These are phyloP conservation scores for Cyclotella baltica DNA, from an alignment of 108 stramenopile genomes.

Conservation along the genomic window DNA sequence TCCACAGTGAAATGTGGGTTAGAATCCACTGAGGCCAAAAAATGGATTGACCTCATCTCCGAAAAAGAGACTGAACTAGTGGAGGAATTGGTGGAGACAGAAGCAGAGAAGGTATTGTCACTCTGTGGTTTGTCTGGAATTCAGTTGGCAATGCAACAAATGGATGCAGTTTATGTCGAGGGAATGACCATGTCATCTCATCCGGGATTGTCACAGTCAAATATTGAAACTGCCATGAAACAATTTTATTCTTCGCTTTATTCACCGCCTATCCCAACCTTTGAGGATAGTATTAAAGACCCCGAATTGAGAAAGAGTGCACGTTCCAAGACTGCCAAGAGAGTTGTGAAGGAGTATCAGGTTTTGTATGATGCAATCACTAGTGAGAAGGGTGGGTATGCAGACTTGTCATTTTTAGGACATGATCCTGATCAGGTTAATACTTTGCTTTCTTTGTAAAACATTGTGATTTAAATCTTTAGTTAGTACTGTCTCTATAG, in stretches of 20 bases:
- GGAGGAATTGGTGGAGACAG: conserved; percentile 66
- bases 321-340: conserved; percentile 67
- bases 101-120: conserved; percentile 69
- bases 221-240: conserved; percentile 71
- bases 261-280: conserved; percentile 81
- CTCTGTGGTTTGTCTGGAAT: conserved; percentile 71
- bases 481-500: background rate
- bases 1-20: conserved; percentile 65
- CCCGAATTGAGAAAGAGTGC: conserved; percentile 75
- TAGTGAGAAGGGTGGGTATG: conserved; percentile 77
- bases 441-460: conserved; percentile 63
- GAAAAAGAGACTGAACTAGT: conserved; percentile 68
- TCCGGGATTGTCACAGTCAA: conserved; percentile 75
- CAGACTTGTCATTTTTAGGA: conserved; percentile 75
- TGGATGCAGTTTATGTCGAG: conserved; percentile 69
- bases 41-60: conserved; percentile 58
- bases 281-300: conserved; percentile 83
- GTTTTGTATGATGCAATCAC: conserved; percentile 63
- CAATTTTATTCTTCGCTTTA: conserved; percentile 84
- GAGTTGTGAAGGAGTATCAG: conserved; percentile 63
- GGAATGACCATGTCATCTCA: conserved; percentile 78
- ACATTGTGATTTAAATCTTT: background rate
- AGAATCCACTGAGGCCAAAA: conserved; percentile 39
- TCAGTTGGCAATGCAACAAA: conserved; percentile 48
- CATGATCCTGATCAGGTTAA: conserved; percentile 81